These are phyloP conservation scores for Scheffersomyces lignicola DNA, from an alignment of 1,139 yeast genomes.

Conservation along the genomic window DNA sequence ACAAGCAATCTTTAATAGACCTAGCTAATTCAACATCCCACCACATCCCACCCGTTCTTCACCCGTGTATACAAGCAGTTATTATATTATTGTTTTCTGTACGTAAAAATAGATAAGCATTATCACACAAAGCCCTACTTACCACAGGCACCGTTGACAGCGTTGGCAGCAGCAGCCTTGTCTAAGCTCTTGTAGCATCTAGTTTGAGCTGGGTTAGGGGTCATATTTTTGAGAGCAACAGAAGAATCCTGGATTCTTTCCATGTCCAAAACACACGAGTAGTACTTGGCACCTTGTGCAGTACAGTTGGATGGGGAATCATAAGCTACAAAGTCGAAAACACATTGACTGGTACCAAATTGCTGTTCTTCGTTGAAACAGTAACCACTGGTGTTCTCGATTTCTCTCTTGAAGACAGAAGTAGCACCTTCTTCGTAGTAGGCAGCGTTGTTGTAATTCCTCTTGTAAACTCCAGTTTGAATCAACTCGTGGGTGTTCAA, in stretches of 20 bases:
- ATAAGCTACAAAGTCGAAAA: conserved; percentile 14
- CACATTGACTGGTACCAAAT: conserved; percentile 15
- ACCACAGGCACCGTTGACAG: conserved; percentile 15
- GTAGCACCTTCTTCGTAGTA: conserved; percentile 11
- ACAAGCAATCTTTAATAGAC: no score
- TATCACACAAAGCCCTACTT: no score
- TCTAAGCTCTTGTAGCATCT: conserved; percentile 14
- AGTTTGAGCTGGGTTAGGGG: conserved; percentile 16
- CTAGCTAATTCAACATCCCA: no score
- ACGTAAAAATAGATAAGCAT: no score
- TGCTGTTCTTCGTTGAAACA: conserved; percentile 15
- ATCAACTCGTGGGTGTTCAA: conserved; percentile 13
- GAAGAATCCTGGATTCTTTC: conserved; percentile 16
- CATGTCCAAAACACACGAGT: conserved; percentile 16
- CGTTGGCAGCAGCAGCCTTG: conserved; percentile 11
- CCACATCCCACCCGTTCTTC: no score
- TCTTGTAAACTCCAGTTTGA: conserved; percentile 13
- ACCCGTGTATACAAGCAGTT: no score
- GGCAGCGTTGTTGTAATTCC: conserved; percentile 14
- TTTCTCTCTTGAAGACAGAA: conserved; percentile 12
- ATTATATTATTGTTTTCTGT: no score
- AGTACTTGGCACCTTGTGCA: conserved; percentile 11
- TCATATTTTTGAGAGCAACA: conserved; percentile 14
- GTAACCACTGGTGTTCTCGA: conserved; percentile 9
- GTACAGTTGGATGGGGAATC: conserved; percentile 13